A percentile compares a stretch with the other conserved stretches of the same genome.
Conservation (phyloP, 371 early-diverging fungal species). For the Mucor plumbeus region DNA sequence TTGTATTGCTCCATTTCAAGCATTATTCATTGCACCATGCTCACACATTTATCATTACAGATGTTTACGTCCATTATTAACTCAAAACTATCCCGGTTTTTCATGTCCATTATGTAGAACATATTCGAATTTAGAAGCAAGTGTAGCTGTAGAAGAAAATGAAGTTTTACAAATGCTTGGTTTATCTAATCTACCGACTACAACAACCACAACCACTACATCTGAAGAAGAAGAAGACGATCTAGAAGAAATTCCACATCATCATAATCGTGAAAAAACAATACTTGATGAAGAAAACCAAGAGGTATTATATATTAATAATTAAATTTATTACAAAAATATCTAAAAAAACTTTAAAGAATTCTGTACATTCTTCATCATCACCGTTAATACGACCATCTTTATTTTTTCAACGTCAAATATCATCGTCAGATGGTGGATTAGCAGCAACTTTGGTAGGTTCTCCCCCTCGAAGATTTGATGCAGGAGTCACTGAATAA, state of each 20-base stretch:
- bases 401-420: constrained; percentile 17
- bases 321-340: neutral
- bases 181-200: constrained; percentile 6
- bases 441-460: constrained; percentile 44
- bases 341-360: neutral
- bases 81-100: constrained; percentile 78
- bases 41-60: constrained; percentile 97
- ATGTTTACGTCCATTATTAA: constrained; percentile 80
- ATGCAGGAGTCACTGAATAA: constrained; percentile 22
- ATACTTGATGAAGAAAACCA: constrained; percentile 22
- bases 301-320: constrained; percentile 11
- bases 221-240: constrained; percentile 24
- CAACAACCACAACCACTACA: constrained; percentile 2
- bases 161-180: constrained; percentile 54
- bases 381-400: constrained; percentile 21
- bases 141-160: constrained; percentile 71
- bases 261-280: constrained; percentile 30
- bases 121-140: constrained; percentile 90
- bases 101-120: constrained; percentile 95
- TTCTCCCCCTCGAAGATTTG: constrained; percentile 33
- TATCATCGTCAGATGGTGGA: constrained; percentile 29
- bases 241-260: constrained; percentile 7
- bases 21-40: constrained; percentile 95
- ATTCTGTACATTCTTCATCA: constrained; percentile 19
- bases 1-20: constrained; percentile 91